Base-by-base conservation (phyloP, 305 asterid genomes). In the Ilex paraguariensis region DNA sequence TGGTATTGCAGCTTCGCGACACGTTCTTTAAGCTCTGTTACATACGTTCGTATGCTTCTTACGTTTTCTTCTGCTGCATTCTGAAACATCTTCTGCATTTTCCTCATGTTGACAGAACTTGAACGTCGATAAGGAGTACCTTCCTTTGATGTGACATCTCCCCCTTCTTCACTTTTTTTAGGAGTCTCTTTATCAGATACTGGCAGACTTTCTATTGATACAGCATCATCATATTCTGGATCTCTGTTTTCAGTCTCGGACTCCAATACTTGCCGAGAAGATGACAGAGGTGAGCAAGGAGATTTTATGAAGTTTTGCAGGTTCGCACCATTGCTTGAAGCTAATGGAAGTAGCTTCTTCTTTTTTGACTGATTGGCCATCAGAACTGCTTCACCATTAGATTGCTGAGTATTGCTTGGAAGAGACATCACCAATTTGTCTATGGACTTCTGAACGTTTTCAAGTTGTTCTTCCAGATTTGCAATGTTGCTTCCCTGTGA, bases 11-110 rank as follows among this genome's bases (percentile, higher is more conserved):
- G 88, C 81, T 92, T 92, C 75, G 98, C 98, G 54, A 92, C 98
- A 2, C 98, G 97, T 79, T 89, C 98, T 75, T 92, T 92, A 59
- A 92, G 97, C 68, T 92, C 98, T 7, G 95, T 92, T 3, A 92
- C 98, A 52, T 92, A 92, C n/a, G 98, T 68, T 76, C 83, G 89
- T 72, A 92, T 92, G 81, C 94, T 92, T 81, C 98, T 87, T 39
- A 92, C 97, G 66, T 92, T 92, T 82, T 92, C 98, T 81, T 92
- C 98, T 59, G 97, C 98, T 63, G 98, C 98, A 72, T 85, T 86
- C 72, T 92, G 98, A 62, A 92, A 92, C 98, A 92, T 92, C 72
- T 83, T 87, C 75, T 92, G 95, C 98, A 92, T 92, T 73, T 89
- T 92, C 78, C 80, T 89, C 97, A 92, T 89, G 72, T 92, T 92